Evolutionary conservation across 2,329 filamentous ascomycete genomes (phyloP).

Genomic region (Fusarium chaquense): DNA sequence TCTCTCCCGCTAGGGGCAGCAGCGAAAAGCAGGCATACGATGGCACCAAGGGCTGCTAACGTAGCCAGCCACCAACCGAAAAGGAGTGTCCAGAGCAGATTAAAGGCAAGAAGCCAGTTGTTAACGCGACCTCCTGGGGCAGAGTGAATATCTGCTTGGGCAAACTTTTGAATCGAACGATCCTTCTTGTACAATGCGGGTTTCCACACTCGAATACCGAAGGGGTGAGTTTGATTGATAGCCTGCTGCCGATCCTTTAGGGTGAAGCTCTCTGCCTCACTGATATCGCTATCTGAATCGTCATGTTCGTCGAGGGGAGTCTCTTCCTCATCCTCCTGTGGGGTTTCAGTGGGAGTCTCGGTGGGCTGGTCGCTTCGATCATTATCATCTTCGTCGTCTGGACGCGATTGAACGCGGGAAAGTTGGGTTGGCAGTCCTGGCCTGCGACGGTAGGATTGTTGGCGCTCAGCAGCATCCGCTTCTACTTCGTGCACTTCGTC

Average conservation of each 20-base stretch:
- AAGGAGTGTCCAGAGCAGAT: conserved; percentile 87
- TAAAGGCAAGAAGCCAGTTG: conserved; percentile 87
- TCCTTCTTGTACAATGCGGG: conserved; percentile 98
- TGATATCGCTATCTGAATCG: conserved; percentile 78
- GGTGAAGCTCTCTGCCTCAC: conserved; percentile 97
- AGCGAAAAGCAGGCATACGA: conserved; percentile 82
- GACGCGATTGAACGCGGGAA: conserved; percentile 58
- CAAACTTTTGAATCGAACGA: conserved; percentile 94
- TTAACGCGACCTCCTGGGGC: conserved; percentile 89
- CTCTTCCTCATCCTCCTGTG: conserved; percentile 54
- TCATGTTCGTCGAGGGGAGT: conserved; percentile 60
- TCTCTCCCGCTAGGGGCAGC: conserved; percentile 83
- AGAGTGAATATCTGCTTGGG: conserved; percentile 97
- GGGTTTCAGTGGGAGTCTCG: conserved; percentile 47
- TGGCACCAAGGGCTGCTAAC: conserved; percentile 78
- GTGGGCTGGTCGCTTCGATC: conserved; percentile 36
- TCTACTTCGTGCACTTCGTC: conserved; percentile 87
- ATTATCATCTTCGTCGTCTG: conserved; percentile 32
- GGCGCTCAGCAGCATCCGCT: conserved; percentile 68
- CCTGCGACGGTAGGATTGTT: conserved; percentile 56
- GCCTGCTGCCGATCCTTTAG: conserved; percentile 96
- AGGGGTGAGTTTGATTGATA: conserved; percentile 98
- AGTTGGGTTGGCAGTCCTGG: conserved; percentile 51
- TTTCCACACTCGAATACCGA: conserved; percentile 99
- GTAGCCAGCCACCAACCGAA: conserved; percentile 97